Evolutionary conservation across 495 filamentous ascomycete genomes (phyloP), one percentile per base, ranked within the genome.

Genomic region (Neurospora tetraspora): DNA sequence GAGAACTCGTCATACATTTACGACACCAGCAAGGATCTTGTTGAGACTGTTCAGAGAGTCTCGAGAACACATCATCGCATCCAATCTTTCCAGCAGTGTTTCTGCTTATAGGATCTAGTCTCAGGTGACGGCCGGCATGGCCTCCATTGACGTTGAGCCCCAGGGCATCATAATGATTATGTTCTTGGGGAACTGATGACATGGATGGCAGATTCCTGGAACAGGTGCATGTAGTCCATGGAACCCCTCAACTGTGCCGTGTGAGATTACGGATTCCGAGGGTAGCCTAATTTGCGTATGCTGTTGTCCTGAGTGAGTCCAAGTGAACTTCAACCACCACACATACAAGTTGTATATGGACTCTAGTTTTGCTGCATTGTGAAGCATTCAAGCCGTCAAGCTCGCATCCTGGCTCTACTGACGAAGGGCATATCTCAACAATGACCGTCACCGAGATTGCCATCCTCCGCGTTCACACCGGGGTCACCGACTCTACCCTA

Each of bases 401-500:
- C 34, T 65, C 53, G 18, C 6, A 36, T 16, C 12, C 53, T 14
- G 53, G 53, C 12, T 61, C 16, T 3, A 61, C 12, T 61, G 5
- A 11, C 45, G 20, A 31, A 61, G 12, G 5, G 8, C 37, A n/a
- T 34, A 31, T 40, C 18, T 31, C 18, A 70, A 78, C 68, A 68
- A 88, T 89, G 87, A 70, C 83, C 18, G 80, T 89, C 70, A 88
- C 87, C 2, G 85, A 89, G 74, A 72, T 89, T 65, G 86, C 87
- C 73, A 81, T 84, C 71, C 75, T 89, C 20, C 84, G 75, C 45
- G 73, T 84, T 39, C 77, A 77, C 18, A 71, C 77, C 40, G 73
- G 70, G 0, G 23, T 76, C 38, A 42, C 81, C 40, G 76, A 74
- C 39, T 34, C 75, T 1, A 74, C 74, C 9, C 71, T 82, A 10